Evolutionary conservation across 164 flowering plant genomes (phyloP).

Genomic region (Pachysandra terminalis): DNA sequence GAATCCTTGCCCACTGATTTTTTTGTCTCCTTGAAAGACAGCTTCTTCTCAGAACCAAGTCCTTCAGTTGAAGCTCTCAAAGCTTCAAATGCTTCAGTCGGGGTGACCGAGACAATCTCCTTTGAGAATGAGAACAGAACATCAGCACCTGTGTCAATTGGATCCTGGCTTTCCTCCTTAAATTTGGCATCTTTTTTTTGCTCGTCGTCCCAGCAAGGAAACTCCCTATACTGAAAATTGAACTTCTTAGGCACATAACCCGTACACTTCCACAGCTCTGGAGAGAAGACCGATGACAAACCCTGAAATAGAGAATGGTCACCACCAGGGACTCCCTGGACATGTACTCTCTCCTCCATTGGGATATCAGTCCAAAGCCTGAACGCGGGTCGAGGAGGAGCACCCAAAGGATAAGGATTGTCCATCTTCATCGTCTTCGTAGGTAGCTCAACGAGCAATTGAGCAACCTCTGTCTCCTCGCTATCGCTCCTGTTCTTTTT

Average conservation of each 20-base stretch:
- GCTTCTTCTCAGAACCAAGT: conserved; percentile 21
- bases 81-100: conserved; percentile 27
- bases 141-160: conserved; percentile 62
- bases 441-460: conserved; percentile 81
- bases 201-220: conserved; percentile 69
- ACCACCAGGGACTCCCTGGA: conserved; percentile 94
- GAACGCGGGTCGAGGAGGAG: conserved; percentile 31
- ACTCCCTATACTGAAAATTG: conserved; percentile 75
- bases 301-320: conserved; percentile 71
- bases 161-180: conserved; percentile 41
- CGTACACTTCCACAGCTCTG: conserved; percentile 74
- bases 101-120: conserved; percentile 36
- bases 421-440: conserved; percentile 67
- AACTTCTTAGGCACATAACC: conserved; percentile 93
- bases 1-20: conserved; percentile 27
- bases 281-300: conserved; percentile 57
- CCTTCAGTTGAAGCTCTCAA: conserved; percentile 30
- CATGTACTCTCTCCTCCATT: conserved; percentile 86
- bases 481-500: conserved; percentile 50
- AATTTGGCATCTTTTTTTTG: conserved; percentile 16
- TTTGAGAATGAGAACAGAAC: conserved; percentile 70
- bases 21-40: conserved; percentile 25
- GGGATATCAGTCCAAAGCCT: conserved; percentile 83
- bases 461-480: conserved; percentile 96
- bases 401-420: conserved; percentile 19